Evolutionary conservation across 495 filamentous ascomycete genomes (phyloP).

Genomic region (Polyplosphaeria fusca): DNA sequence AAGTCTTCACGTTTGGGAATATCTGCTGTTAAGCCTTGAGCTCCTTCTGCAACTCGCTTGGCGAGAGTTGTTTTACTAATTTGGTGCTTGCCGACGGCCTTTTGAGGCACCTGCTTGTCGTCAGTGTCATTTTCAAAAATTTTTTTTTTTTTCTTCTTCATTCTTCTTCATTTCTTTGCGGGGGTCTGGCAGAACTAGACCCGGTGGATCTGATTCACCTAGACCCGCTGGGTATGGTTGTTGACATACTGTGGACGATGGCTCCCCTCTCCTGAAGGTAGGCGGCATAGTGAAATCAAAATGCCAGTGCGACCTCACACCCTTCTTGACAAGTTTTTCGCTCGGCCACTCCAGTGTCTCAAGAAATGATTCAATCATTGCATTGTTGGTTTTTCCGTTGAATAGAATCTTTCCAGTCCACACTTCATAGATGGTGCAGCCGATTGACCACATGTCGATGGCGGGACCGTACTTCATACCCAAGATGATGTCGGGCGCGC

Average conservation of each 20-base stretch:
- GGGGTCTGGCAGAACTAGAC: too few species aligned
- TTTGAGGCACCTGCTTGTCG: too few species aligned
- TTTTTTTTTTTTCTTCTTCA: too few species aligned
- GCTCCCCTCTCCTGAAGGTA: too few species aligned
- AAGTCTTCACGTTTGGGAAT: conserved; percentile 76
- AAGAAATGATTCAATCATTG: conserved; percentile 94
- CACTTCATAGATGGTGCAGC: conserved; percentile 93
- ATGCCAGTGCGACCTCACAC: conserved; percentile 62
- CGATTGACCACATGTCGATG: conserved; percentile 96
- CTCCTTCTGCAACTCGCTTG: conserved; percentile 68
- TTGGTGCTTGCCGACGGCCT: too few species aligned
- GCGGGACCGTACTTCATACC: conserved; percentile 93
- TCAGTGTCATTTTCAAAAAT: too few species aligned
- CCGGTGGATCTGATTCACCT: too few species aligned
- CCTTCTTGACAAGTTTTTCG: conserved; percentile 77
- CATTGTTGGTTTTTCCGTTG: conserved; percentile 91
- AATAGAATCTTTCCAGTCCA: conserved; percentile 98
- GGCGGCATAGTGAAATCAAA: too few species aligned
- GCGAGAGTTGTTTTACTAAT: too few species aligned
- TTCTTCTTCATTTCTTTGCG: too few species aligned
- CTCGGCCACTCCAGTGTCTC: conserved; percentile 93
- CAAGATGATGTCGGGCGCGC: conserved; percentile 93
- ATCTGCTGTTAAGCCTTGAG: conserved; percentile 59
- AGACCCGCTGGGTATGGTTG: too few species aligned
- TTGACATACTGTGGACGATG: too few species aligned